Percentiles rank a stretch among this genome's conserved stretches.
These are phyloP conservation scores for Saturnispora sanitii DNA, from an alignment of 805 yeast genomes.

Conservation along the genomic window DNA sequence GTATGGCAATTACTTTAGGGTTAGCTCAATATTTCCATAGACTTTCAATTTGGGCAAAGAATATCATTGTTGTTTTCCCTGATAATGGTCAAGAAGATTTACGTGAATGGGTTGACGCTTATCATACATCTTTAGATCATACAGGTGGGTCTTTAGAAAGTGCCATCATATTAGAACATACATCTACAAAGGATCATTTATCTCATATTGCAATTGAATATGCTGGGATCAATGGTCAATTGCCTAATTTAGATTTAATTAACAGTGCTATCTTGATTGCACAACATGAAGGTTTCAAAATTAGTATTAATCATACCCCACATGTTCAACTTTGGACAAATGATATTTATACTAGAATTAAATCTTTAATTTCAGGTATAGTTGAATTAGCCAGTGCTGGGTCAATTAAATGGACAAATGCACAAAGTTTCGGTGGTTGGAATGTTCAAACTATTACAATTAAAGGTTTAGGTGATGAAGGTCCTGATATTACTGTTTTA, in stretches of 20 bases:
- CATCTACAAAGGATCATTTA: constrained; percentile 52
- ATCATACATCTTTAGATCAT: constrained; percentile 71
- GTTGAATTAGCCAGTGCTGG: constrained; percentile 64
- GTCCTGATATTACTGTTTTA: constrained; percentile 77
- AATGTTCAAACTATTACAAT: constrained; percentile 84
- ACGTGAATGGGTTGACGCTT: constrained; percentile 87
- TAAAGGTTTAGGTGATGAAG: constrained; percentile 43
- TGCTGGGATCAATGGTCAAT: constrained; percentile 89
- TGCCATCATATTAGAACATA: constrained; percentile 76
- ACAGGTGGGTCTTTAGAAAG: constrained; percentile 94
- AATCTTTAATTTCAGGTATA: constrained; percentile 56
- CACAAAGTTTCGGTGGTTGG: constrained; percentile 94
- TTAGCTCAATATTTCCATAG: constrained; percentile 71
- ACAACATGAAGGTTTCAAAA: constrained; percentile 65
- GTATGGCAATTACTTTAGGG: constrained; percentile 61
- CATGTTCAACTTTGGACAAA: constrained; percentile 35
- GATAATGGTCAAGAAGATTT: constrained; percentile 58
- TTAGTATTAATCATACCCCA: constrained; percentile 54
- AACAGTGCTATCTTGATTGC: constrained; percentile 71
- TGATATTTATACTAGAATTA: constrained; percentile 46
- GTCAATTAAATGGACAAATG: constrained; percentile 42
- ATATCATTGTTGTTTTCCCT: constrained; percentile 78
- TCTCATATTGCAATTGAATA: constrained; percentile 66
- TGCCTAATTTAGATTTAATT: constrained; percentile 85
- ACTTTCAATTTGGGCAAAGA: constrained; percentile 94